Evolutionary conservation across 176 grass and related monocot genomes (phyloP).

Genomic region (Ananas comosus): DNA sequence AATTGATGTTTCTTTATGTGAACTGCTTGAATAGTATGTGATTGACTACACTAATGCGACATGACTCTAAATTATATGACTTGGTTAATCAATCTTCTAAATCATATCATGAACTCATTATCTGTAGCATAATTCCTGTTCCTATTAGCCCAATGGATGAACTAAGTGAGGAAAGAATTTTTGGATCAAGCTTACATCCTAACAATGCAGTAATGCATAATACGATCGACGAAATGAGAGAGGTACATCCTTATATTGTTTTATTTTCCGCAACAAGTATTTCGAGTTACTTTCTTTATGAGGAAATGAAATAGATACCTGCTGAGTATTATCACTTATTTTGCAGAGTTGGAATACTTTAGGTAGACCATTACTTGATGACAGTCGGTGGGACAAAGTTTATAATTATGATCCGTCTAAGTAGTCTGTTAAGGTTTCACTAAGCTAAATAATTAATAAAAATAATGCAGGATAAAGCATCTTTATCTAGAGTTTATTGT

Average conservation of each 20-base stretch:
- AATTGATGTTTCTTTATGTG: neutral
- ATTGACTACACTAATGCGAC: neutral
- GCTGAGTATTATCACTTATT: neutral
- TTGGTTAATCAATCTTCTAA: neutral
- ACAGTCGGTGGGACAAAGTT: neutral
- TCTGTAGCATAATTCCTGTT: neutral
- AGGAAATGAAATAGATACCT: neutral
- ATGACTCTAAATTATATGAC: neutral
- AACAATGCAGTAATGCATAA: neutral
- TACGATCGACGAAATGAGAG: neutral
- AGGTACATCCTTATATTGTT: neutral
- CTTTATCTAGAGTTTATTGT: neutral
- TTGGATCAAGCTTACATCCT: neutral
- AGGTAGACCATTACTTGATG: neutral
- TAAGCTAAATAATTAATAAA: neutral
- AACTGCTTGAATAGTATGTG: neutral
- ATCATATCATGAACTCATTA: neutral
- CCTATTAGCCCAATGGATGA: neutral
- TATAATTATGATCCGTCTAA: neutral
- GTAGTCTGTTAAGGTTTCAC: neutral
- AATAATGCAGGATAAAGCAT: neutral
- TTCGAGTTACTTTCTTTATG: neutral
- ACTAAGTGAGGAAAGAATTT: neutral
- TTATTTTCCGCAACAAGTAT: neutral
- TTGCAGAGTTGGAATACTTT: neutral